Base-by-base conservation (phyloP, 345 rosid genomes). In the Eucalyptus marginata region DNA sequence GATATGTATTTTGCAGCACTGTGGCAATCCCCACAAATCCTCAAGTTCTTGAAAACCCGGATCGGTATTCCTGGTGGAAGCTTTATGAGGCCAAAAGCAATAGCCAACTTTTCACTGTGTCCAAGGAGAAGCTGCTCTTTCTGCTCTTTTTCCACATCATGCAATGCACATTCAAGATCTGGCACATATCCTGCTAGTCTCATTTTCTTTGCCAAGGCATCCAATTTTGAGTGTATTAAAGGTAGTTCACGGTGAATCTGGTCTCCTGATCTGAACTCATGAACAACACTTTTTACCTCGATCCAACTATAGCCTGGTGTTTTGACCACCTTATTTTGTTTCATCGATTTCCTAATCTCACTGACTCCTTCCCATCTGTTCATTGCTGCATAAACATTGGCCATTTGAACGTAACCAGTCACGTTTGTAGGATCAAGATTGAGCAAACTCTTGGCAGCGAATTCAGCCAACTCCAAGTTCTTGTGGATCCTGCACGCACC, bases 1-100 rank as follows among this genome's bases (percentile, higher is more conserved):
- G 99, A 97, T 84, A 97, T 91, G 54, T 90, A 93, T 90, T 96
- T 96, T 62, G 91, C 92, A 64, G 96, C 97, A 71, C 86, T 87
- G 87, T 97, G 99, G 88, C 99, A 96, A 90, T 97, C 99, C 84
- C 97, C 96, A 50, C 98, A 97, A 4, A 96, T 93, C 92, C 99
- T 94, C 93, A 97, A 89, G 94, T 97, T 97, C 91, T 97, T 97
- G 90, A 97, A 97, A 76, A 96, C 94, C 87, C 96, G 93, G 87
- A 96, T 94, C 2, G 91, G 93, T 36, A 90, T 85, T 49, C 91
- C 92, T 29, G 31, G 31, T 3, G 97, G 95, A 88, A 95, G 88
- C n/a, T 93, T 95, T 40, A 97, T 66, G 31, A 96, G 93, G 71
- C 96, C 99, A 79, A 92, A 94, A 86, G 98, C 96, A 89, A 96